Evolutionary conservation across 805 yeast species (phyloP), one percentile per base, ranked within the genome.

Genomic region (Brettanomyces anomalus): DNA sequence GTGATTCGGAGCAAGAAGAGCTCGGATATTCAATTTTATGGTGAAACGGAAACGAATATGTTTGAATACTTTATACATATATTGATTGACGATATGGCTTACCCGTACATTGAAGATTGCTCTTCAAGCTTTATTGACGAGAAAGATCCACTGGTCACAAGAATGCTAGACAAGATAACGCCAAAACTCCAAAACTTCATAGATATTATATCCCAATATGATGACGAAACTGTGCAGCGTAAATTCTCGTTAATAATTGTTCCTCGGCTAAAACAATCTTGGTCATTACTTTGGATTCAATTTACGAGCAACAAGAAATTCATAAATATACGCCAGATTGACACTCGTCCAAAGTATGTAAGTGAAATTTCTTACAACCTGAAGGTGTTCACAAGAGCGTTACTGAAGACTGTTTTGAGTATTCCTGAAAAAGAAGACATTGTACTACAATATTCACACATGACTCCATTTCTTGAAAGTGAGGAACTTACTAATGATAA

Each of bases 221-320:
- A 26, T 11, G 31, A 26, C 6, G 31, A 5, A 15, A 36, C 18
- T 7, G 39, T 13, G 10, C 14, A n/a, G n/a, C 41, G 61, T 38
- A 43, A 43, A 19, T 42, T 42, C 24, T 52, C 49, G 15, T 11
- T 58, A 11, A 8, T 58, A 2, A 39, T 57, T n/a, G 57, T 55
- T 1, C 38, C 55, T 3, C 51, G 51, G 32, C 35, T 49, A 17
- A 41, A 47, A 4, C 35, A 47, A n/a, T 33, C 40, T 16, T 58
- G 61, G 61, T 44, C 59, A 2, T 41, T 55, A 18, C 37, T 58
- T 3, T 58, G 62, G 62, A 42, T 57, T 10, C 49, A 54, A 34
- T 51, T 57, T 26, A 42, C 41, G n/a, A 43, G 43, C 34, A 32
- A 44, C 35, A 36, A 15, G 14, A 42, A 48, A 34, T 52, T 37